These are phyloP conservation scores for Zasmidium citrigriseum DNA, from an alignment of 2,329 filamentous ascomycete species.

Conservation along the genomic window DNA sequence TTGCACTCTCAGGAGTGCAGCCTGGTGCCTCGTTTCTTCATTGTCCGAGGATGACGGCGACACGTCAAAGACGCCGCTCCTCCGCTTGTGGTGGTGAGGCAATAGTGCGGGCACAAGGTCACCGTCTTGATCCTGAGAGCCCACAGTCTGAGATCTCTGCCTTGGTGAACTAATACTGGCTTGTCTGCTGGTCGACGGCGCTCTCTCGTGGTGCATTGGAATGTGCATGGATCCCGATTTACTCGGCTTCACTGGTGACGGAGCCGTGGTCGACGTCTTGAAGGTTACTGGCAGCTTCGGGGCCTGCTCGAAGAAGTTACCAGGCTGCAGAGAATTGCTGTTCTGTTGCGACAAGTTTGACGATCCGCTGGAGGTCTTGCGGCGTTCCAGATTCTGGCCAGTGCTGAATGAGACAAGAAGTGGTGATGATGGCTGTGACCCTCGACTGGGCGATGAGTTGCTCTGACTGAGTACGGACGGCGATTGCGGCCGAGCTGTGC, in stretches of 20 bases:
- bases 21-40: constrained; percentile 89
- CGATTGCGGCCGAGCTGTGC: constrained; percentile 76
- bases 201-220: constrained; percentile 48
- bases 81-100: constrained; percentile 75
- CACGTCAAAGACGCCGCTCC: constrained; percentile 93
- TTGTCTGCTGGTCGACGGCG: constrained; percentile 32
- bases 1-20: constrained; percentile 80
- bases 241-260: constrained; percentile 54
- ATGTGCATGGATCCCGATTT: constrained; percentile 51
- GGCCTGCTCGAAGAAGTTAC: constrained; percentile 67
- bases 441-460: constrained; percentile 83
- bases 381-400: constrained; percentile 75
- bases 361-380: constrained; percentile 89
- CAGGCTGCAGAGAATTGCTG: constrained; percentile 67
- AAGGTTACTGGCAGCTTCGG: constrained; percentile 59
- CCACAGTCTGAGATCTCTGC: constrained; percentile 87
- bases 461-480: constrained; percentile 78
- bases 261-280: constrained; percentile 53
- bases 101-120: constrained; percentile 69
- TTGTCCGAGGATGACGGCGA: constrained; percentile 98
- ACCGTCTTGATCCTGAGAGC: constrained; percentile 76
- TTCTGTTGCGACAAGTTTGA: constrained; percentile 82
- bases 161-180: constrained; percentile 52
- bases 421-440: constrained; percentile 82
- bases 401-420: constrained; percentile 96